Evolutionary conservation across 495 filamentous ascomycete species (phyloP).

Genomic region (Aspergillus steynii): DNA sequence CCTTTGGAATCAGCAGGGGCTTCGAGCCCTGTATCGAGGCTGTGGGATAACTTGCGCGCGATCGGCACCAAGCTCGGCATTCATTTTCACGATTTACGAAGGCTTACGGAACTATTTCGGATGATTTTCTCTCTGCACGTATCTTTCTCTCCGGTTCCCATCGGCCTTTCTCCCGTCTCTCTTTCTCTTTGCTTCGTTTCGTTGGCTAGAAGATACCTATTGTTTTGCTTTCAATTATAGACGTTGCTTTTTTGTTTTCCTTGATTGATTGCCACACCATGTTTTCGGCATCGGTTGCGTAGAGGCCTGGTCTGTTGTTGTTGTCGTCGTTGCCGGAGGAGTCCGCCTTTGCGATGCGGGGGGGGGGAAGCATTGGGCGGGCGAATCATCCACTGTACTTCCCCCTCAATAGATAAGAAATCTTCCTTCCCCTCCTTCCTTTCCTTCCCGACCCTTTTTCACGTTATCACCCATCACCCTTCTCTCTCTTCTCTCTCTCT

Average conservation of each 20-base stretch:
- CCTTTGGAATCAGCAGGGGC: slow-evolving; percentile 77
- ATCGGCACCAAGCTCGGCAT: slow-evolving; percentile 89
- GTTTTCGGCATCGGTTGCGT: too few relatives aligned
- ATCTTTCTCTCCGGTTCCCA: background rate
- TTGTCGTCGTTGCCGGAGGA: too few relatives aligned
- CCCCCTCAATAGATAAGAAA: background rate
- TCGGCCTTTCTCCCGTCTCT: background rate
- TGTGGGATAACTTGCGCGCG: slow-evolving; percentile 91
- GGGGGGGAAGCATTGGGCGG: background rate
- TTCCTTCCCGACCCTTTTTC: background rate
- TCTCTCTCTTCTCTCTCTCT: slow-evolving; percentile 1
- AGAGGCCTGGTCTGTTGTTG: too few relatives aligned
- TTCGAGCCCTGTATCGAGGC: slow-evolving; percentile 85
- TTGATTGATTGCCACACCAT: background rate
- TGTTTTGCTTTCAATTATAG: background rate
- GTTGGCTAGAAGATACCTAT: slow-evolving; percentile 1
- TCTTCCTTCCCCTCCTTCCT: background rate
- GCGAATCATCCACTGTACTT: background rate
- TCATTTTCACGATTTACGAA: slow-evolving; percentile 95
- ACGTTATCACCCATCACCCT: too few relatives aligned
- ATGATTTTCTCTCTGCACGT: slow-evolving; percentile 23
- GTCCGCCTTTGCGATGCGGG: background rate
- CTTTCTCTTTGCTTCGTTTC: background rate
- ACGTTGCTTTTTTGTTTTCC: background rate
- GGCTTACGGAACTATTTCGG: slow-evolving; percentile 67